phyloP scores from a whole-genome alignment of 2,329 filamentous ascomycete genomes.

The Paracamarosporium sp. region DNA sequence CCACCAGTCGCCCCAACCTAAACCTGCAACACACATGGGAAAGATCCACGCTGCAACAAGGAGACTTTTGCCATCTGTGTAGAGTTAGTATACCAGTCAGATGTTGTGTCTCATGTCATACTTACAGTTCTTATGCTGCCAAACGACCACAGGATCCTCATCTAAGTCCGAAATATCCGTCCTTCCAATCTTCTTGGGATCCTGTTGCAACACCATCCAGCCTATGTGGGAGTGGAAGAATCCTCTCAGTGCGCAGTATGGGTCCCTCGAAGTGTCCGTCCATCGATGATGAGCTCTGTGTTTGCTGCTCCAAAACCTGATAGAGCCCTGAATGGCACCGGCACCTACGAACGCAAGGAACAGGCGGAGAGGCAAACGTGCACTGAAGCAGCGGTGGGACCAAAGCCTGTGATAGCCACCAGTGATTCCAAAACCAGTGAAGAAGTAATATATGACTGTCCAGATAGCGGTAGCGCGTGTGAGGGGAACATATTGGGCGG shows the following conservation, averaged over 20 bases:
- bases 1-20: conserved; percentile 56
- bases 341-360: conserved; percentile 55
- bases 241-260: conserved; percentile 57
- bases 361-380: conserved; percentile 50
- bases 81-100: not conserved
- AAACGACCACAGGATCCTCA: conserved; percentile 56
- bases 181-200: conserved; percentile 56
- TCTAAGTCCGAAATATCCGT: conserved; percentile 59
- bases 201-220: conserved; percentile 60
- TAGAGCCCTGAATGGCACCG: conserved; percentile 56
- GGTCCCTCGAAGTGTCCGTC: conserved; percentile 59
- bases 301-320: conserved; percentile 56
- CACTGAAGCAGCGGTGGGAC: conserved; percentile 58
- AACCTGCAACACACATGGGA: conserved; percentile 53
- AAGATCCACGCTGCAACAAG: conserved; percentile 52
- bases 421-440: conserved; percentile 71
- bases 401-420: conserved; percentile 75
- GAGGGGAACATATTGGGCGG: conserved; percentile 78
- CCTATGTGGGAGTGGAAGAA: conserved; percentile 56
- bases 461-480: conserved; percentile 74
- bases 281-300: conserved; percentile 60
- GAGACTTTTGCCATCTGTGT: conserved; percentile 46
- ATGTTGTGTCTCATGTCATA: too few relatives aligned
- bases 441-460: conserved; percentile 80
- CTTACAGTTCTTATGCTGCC: conserved; percentile 53